Conservation (phyloP, 2,329 filamentous ascomycete species). For the Ascochyta rabiei region DNA sequence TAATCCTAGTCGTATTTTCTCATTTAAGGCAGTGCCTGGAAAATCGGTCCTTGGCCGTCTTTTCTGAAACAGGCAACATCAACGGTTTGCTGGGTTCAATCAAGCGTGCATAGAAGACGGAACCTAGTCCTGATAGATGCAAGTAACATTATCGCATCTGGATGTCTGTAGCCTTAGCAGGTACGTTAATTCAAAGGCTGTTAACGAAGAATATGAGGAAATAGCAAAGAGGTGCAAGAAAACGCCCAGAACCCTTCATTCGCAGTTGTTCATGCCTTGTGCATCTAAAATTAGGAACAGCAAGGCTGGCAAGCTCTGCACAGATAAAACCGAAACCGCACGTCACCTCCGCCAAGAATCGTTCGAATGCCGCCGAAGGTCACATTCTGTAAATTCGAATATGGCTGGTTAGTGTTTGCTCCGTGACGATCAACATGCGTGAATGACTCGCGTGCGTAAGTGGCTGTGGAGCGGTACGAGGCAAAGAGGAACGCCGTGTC, state of each 20-base stretch:
- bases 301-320: slow-evolving; percentile 13
- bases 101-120: not conserved
- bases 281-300: slow-evolving; percentile 17
- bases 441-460: not conserved
- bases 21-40: not conserved
- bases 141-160: too few relatives aligned
- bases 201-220: not conserved
- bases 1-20: not conserved
- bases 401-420: not conserved
- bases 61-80: not conserved
- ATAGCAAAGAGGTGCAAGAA: not conserved
- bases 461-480: slow-evolving; percentile 2
- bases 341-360: slow-evolving; percentile 22
- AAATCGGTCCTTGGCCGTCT: not conserved
- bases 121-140: not conserved
- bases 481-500: not conserved
- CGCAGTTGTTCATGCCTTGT: slow-evolving; percentile 1
- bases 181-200: not conserved
- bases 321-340: slow-evolving; percentile 16
- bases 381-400: slow-evolving; percentile 1
- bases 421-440: slow-evolving; percentile 6
- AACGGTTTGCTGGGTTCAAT: not conserved
- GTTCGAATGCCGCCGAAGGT: slow-evolving; percentile 4
- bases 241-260: not conserved
- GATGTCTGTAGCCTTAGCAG: not conserved